These are phyloP conservation scores for Balakata baccata DNA, from an alignment of 345 rosid genomes.

Conservation along the genomic window DNA sequence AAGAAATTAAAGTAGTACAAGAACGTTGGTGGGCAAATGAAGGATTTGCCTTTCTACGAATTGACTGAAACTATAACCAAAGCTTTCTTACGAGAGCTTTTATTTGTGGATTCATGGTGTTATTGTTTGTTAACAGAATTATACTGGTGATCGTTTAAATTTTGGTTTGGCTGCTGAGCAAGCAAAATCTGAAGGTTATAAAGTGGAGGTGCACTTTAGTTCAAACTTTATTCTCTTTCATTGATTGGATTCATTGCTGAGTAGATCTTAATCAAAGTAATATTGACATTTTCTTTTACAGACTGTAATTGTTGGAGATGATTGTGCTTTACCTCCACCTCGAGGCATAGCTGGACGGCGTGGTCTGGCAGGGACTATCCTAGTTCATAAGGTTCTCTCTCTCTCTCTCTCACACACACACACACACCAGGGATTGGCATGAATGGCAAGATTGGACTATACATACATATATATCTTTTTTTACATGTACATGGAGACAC, in stretches of 20 bases:
- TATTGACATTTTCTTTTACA: slow-evolving; percentile 31
- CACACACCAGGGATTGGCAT: not conserved
- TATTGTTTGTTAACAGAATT: slow-evolving; percentile 57
- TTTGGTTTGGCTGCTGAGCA: slow-evolving; percentile 99
- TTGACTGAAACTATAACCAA: not conserved
- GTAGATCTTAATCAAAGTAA: slow-evolving; percentile 3
- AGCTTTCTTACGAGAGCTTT: slow-evolving; percentile 2
- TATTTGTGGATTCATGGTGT: slow-evolving; percentile 19
- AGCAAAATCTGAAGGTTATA: slow-evolving; percentile 97
- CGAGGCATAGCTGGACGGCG: slow-evolving; percentile 90
- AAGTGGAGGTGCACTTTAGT: slow-evolving; percentile 64
- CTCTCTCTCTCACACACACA: not conserved
- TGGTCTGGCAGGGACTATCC: slow-evolving; percentile 94
- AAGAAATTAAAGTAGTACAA: not conserved
- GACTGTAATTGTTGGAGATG: slow-evolving; percentile 95
- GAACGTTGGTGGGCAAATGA: slow-evolving; percentile 1
- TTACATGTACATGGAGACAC: not conserved
- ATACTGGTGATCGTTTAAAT: slow-evolving; percentile 94
- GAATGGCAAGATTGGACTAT: not conserved
- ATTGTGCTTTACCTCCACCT: slow-evolving; percentile 93
- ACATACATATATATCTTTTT: not conserved
- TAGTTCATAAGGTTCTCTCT: slow-evolving; percentile 72
- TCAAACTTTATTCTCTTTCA: not conserved
- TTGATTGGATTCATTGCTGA: not conserved
- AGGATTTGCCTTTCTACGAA: not conserved